Evolutionary conservation across 2,329 filamentous ascomycete genomes (phyloP).

Genomic region (Diaporthe nobilis): DNA sequence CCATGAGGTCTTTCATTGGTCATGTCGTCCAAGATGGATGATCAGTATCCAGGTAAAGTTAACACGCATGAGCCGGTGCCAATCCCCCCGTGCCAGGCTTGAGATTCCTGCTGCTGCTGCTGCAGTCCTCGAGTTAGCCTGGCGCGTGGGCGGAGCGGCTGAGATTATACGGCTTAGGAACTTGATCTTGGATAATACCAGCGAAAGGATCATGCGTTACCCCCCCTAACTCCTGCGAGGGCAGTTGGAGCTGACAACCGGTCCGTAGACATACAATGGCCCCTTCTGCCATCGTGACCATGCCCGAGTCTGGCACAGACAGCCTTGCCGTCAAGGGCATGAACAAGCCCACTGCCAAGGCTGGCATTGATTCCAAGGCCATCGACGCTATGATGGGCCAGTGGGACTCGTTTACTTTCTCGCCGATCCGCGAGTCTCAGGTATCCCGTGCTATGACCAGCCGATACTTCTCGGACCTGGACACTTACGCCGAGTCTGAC

Average conservation of each 20-base stretch:
- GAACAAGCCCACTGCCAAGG: slow-evolving; percentile 57
- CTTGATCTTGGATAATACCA: slow-evolving; percentile 51
- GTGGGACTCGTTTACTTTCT: slow-evolving; percentile 87
- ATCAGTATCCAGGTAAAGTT: slow-evolving; percentile 52
- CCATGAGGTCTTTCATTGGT: slow-evolving; percentile 43
- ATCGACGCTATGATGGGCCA: slow-evolving; percentile 78
- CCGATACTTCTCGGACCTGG: slow-evolving; percentile 92
- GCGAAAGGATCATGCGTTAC: slow-evolving; percentile 98
- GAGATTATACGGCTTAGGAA: slow-evolving; percentile 57
- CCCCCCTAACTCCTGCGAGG: slow-evolving; percentile 52
- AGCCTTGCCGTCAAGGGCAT: slow-evolving; percentile 45
- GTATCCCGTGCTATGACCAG: slow-evolving; percentile 94
- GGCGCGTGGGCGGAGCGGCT: slow-evolving; percentile 47
- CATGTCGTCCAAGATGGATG: slow-evolving; percentile 42
- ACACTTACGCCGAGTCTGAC: slow-evolving; percentile 91
- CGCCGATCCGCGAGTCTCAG: slow-evolving; percentile 90
- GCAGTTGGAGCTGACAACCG: slow-evolving; percentile 55
- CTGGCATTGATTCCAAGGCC: slow-evolving; percentile 60
- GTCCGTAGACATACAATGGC: slow-evolving; percentile 73
- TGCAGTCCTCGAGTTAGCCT: background rate
- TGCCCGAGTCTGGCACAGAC: slow-evolving; percentile 60
- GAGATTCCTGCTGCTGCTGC: background rate
- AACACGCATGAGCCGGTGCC: slow-evolving; percentile 55
- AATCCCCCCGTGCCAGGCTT: slow-evolving; percentile 41
- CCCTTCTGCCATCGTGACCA: slow-evolving; percentile 75